Evolutionary conservation across 1,284 basidiomycete species (phyloP).

Genomic region (Abortiporus biennis): DNA sequence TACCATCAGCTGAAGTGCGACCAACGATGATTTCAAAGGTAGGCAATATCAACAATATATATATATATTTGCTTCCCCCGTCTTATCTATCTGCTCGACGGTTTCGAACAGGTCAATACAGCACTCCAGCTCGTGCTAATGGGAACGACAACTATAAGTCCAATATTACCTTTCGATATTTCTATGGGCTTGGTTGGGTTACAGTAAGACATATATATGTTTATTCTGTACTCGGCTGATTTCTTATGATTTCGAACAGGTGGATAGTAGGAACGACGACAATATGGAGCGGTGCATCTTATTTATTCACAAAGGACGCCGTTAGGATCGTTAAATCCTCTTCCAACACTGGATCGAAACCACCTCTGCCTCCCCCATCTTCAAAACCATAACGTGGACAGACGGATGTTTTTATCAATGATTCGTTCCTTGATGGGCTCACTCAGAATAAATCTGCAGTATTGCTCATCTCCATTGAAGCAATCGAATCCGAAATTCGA

Average conservation of each 20-base stretch:
- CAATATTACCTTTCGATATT: constrained; percentile 67
- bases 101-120: constrained; percentile 72
- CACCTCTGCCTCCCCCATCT: no score
- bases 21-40: constrained; percentile 92
- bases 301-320: constrained; percentile 50
- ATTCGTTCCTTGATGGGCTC: no score
- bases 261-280: constrained; percentile 86
- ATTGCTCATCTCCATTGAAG: no score
- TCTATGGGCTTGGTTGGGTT: constrained; percentile 48
- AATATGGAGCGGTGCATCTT: constrained; percentile 88
- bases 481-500: no score
- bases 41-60: no score
- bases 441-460: no score
- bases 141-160: constrained; percentile 82
- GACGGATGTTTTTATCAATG: no score
- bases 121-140: constrained; percentile 88
- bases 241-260: constrained; percentile 33
- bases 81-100: neutral
- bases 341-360: neutral
- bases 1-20: constrained; percentile 90
- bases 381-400: no score
- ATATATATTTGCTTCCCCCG: constrained; percentile 10
- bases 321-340: constrained; percentile 19
- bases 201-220: constrained; percentile 46
- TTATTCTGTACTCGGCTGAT: neutral